Evolutionary conservation across 164 flowering plant genomes (phyloP), one percentile per base, ranked within the genome.

Genomic region (Vitis amurensis): DNA sequence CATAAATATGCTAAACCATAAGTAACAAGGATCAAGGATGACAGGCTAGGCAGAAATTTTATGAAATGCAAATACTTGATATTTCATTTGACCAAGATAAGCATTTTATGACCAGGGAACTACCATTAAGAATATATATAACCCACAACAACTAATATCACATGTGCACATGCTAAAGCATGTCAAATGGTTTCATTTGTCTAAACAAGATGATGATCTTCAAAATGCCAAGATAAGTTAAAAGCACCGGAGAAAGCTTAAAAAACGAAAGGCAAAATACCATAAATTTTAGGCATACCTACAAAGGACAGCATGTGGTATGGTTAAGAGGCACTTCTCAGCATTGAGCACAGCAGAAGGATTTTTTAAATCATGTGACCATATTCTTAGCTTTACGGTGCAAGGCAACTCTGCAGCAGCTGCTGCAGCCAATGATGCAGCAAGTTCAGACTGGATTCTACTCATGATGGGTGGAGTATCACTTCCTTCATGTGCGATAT

Each of bases 301-400:
- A 68, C 99, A 96, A 76, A 96, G 99, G 37, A 96, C 99, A 37
- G 97, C 99, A 86, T 96, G 99, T 19, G 97, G 94, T 72, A 96
- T 87, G 29, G 80, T 85, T 71, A 96, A 77, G 16, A 92, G 86
- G 64, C 97, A 91, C 70, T 67, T 84, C 9, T 88, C 94, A 37
- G 83, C 68, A 78, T 81, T 86, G 67, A 96, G 97, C 8, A 64
- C 77, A 9, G 83, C 84, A 83, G 95, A 88, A 12, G 98, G 97
- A 76, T 87, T 80, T 76, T 89, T 88, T 59, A 89, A 76, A 72
- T 93, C 91, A 84, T 92, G 91, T 17, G 88, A 76, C 99, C 99
- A 96, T 69, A 96, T 77, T 78, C 93, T 84, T 15, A 96, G 85
- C 84, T 87, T 93, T 74, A 96, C 99, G 47, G 98, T 93, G 80